Percentiles rank a stretch among this genome's conserved stretches.
Evolutionary conservation across 23 red algal species (phyloP).

Genomic region (Gracilaria gracilis): DNA sequence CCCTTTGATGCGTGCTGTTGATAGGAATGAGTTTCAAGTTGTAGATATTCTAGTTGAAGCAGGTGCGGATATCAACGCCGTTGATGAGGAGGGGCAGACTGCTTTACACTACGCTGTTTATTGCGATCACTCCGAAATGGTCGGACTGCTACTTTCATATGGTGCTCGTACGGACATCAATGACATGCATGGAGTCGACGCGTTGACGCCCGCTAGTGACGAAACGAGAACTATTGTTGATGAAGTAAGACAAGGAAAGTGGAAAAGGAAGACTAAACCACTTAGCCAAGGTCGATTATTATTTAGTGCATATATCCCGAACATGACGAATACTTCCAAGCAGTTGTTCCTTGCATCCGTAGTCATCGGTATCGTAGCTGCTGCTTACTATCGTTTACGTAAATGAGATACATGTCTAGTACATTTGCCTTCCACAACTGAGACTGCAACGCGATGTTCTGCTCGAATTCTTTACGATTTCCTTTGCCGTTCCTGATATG

Average conservation of each 20-base stretch:
- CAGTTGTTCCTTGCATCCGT: not conserved
- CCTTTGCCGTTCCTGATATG: not conserved
- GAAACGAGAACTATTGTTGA: slow-evolving; percentile 39
- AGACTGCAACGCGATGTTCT: not conserved
- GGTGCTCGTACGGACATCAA: slow-evolving; percentile 47
- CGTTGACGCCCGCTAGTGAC: slow-evolving; percentile 18
- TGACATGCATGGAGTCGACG: slow-evolving; percentile 40
- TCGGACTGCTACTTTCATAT: slow-evolving; percentile 41
- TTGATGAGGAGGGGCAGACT: slow-evolving; percentile 55
- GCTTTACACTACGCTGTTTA: slow-evolving; percentile 71
- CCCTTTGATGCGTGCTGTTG: slow-evolving; percentile 52
- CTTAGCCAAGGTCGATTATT: not conserved
- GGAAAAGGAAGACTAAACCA: slow-evolving; percentile 12
- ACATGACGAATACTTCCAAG: not conserved
- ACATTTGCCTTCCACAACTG: not conserved
- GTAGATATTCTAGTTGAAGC: slow-evolving; percentile 47
- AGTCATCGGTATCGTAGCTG: not conserved
- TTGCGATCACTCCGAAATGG: slow-evolving; percentile 69
- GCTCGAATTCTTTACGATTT: not conserved
- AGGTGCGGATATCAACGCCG: slow-evolving; percentile 53
- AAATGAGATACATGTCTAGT: not conserved
- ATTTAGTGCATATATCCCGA: not conserved
- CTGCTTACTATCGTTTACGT: slow-evolving; percentile 5
- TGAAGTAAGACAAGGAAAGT: slow-evolving; percentile 21
- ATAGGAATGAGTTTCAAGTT: slow-evolving; percentile 40